Evolutionary conservation across 345 rosid genomes (phyloP), one percentile per base, ranked within the genome.

Genomic region (Boechera divaricarpa): DNA sequence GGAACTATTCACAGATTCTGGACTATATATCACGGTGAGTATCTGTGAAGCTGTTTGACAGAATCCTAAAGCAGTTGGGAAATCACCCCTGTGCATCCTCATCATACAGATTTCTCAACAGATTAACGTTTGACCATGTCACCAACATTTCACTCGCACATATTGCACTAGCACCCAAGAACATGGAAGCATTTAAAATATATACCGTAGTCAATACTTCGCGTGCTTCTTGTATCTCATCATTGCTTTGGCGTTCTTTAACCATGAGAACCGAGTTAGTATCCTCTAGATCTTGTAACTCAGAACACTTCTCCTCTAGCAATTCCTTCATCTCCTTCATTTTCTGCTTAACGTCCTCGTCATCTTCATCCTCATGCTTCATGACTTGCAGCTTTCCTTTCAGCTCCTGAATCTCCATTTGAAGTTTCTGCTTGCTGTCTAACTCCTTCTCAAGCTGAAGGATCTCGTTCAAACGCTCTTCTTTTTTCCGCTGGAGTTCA

Each of bases 341-440:
- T 81, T 85, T 80, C 62, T 82, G 72, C 77, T 90, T 83, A 6
- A 89, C 82, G 1, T 84, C 91, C 55, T 79, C 87, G 76, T 94
- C 96, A 81, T 91, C 88, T 61, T 85, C 83, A 77, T 89, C 87
- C 41, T 83, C 86, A 77, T 87, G 96, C 85, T 86, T 81, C 90
- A 90, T 85, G 81, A 94, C 94, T 74, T 86, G 84, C 36, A 94
- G 42, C 75, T 90, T 89, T 18, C 98, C 96, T 84, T 86, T 91
- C 72, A 91, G 68, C 63, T 91, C 98, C 80, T 86, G 86, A 66
- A 94, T 94, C 71, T 89, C 96, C 94, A 91, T 87, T 77, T 94
- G 88, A 71, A 94, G 57, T 86, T 90, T 90, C 79, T 94, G 96
- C 77, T 90, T 89, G 15, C 79, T 86, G 56, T 90, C 85, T 65